A percentile compares a stretch with the other conserved stretches of the same genome.
Evolutionary conservation across 306 rosid genomes (phyloP).

Genomic region (Corylus heterophylla): DNA sequence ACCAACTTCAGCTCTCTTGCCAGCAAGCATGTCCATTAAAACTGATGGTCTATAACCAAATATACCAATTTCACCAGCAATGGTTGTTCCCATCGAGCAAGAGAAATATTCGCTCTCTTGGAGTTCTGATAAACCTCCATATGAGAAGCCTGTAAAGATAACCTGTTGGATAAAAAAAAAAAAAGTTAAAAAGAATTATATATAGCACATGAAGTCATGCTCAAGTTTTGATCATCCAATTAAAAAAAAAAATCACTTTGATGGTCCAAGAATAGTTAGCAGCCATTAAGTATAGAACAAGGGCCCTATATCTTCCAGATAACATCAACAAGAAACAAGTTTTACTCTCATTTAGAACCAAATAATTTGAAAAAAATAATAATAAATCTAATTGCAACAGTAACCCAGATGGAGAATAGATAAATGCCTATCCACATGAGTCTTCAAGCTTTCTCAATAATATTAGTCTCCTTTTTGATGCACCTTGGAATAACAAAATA

Average conservation of each 20-base stretch:
- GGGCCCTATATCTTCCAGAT: constrained; percentile 4
- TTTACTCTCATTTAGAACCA: background rate
- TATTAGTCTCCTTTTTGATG: constrained; percentile 4
- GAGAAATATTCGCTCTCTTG: constrained; percentile 81
- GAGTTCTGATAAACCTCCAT: constrained; percentile 94
- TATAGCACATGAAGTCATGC: constrained; percentile 16
- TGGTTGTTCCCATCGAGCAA: constrained; percentile 94
- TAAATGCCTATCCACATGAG: constrained; percentile 1
- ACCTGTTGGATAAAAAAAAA: constrained; percentile 55
- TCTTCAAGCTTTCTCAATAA: constrained; percentile 11
- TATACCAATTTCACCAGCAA: constrained; percentile 96
- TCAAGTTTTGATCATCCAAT: background rate
- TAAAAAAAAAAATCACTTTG: background rate
- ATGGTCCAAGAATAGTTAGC: constrained; percentile 10
- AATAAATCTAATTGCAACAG: background rate
- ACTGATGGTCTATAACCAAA: constrained; percentile 95
- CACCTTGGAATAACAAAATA: constrained; percentile 2
- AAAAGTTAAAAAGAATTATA: constrained; percentile 23
- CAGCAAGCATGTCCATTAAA: constrained; percentile 95
- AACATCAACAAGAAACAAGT: background rate
- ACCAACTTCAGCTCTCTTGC: constrained; percentile 97
- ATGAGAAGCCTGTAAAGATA: constrained; percentile 92
- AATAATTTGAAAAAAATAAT: background rate
- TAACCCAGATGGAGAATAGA: constrained; percentile 1
- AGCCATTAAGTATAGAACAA: constrained; percentile 11